Percentiles rank a stretch among this genome's conserved stretches.
phyloP scores from a whole-genome alignment of 148 eudicot genomes.

The Polygonum maritimum region DNA sequence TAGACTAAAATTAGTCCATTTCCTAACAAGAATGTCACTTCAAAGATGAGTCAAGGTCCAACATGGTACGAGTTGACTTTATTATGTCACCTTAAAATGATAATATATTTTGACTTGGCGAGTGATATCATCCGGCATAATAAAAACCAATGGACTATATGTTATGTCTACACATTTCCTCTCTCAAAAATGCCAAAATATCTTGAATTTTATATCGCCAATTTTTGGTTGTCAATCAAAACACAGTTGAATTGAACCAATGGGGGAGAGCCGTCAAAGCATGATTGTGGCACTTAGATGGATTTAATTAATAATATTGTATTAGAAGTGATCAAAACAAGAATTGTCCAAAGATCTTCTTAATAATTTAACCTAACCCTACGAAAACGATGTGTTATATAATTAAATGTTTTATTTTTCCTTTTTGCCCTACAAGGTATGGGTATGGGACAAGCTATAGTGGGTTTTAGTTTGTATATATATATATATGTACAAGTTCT shows the following conservation, averaged over 20 bases:
- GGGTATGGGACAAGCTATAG: not conserved
- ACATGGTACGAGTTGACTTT: constrained; percentile 7
- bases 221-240: not conserved
- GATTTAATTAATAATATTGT: not conserved
- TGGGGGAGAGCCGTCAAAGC: not conserved
- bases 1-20: not conserved
- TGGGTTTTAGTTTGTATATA: not conserved
- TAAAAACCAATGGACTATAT: not conserved
- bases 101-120: constrained; percentile 5
- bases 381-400: not conserved
- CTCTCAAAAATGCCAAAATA: not conserved
- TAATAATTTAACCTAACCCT: not conserved
- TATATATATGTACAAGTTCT: no score
- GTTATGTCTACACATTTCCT: not conserved
- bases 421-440: not conserved
- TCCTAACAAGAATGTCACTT: not conserved
- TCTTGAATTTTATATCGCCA: not conserved
- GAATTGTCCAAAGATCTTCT: not conserved
- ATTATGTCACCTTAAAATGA: not conserved
- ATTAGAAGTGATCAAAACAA: not conserved
- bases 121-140: constrained; percentile 1
- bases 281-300: not conserved
- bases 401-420: not conserved
- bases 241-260: not conserved
- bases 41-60: constrained; percentile 10